Conservation (phyloP, 2,329 filamentous ascomycete genomes). For the Escovopsis weberi region DNA sequence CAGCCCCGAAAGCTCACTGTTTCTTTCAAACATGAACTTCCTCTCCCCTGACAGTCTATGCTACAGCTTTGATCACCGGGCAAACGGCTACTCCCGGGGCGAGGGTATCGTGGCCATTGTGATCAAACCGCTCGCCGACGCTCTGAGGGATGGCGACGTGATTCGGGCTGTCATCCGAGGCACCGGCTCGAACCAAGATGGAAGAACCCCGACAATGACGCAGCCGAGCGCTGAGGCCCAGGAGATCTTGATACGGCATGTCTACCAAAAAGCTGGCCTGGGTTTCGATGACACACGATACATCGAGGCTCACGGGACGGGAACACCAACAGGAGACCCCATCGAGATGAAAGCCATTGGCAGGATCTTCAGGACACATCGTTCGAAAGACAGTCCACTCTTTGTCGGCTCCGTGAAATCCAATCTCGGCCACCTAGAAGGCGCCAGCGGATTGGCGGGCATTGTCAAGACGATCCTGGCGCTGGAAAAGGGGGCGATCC, state of each 20-base stretch:
- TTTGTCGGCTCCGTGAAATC: background rate
- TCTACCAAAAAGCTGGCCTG: background rate
- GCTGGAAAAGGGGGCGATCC: background rate
- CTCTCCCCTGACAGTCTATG: conserved; percentile 3
- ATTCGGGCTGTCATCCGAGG: background rate
- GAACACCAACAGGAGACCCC: background rate
- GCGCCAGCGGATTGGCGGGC: background rate
- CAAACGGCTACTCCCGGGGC: conserved; percentile 28
- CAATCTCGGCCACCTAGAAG: background rate
- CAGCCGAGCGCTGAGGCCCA: background rate
- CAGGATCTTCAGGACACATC: background rate
- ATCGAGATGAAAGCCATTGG: background rate
- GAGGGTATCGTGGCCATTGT: background rate
- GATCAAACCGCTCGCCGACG: background rate
- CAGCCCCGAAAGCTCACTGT: conserved; percentile 6
- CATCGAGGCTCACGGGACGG: background rate
- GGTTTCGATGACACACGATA: background rate
- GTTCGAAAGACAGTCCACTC: background rate
- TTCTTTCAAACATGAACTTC: conserved; percentile 4
- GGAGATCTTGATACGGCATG: background rate
- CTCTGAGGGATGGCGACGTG: background rate
- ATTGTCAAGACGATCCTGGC: background rate
- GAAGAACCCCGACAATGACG: background rate
- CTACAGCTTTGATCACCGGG: conserved; percentile 10
- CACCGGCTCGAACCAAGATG: background rate